phyloP scores from a whole-genome alignment of 2,329 filamentous ascomycete species.

The Neonectria coccinea region DNA sequence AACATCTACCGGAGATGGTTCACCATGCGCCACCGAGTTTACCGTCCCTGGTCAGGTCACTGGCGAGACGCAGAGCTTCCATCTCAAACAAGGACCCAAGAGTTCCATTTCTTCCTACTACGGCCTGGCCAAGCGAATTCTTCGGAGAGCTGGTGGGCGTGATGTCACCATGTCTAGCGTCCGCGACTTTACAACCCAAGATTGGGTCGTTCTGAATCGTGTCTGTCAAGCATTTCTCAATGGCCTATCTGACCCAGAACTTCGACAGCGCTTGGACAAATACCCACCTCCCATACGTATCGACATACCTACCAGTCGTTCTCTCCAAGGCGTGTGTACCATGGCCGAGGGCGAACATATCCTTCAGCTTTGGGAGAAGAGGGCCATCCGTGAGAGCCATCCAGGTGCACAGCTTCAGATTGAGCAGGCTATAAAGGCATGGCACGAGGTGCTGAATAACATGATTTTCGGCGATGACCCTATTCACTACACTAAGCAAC shows the following conservation, averaged over 20 bases:
- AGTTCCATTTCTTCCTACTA: slow-evolving; percentile 62
- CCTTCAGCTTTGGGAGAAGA: slow-evolving; percentile 54
- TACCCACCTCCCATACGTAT: slow-evolving; percentile 62
- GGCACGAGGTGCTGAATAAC: slow-evolving; percentile 59
- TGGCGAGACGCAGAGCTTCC: slow-evolving; percentile 39
- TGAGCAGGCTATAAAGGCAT: slow-evolving; percentile 55
- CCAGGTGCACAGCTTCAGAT: slow-evolving; percentile 44
- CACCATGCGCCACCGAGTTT: slow-evolving; percentile 33
- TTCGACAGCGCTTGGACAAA: slow-evolving; percentile 58
- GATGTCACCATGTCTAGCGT: slow-evolving; percentile 63
- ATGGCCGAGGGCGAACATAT: slow-evolving; percentile 69
- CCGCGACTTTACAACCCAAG: slow-evolving; percentile 55
- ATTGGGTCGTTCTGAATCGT: slow-evolving; percentile 63
- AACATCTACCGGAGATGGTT: slow-evolving; percentile 13
- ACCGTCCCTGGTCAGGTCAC: slow-evolving; percentile 35
- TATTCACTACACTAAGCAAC: slow-evolving; percentile 63
- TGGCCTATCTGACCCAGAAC: slow-evolving; percentile 61
- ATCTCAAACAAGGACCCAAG: slow-evolving; percentile 57
- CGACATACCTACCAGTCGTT: slow-evolving; percentile 53
- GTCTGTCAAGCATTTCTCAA: slow-evolving; percentile 66
- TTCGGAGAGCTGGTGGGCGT: slow-evolving; percentile 61
- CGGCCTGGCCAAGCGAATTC: slow-evolving; percentile 59
- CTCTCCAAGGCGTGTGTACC: slow-evolving; percentile 64
- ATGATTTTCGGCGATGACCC: slow-evolving; percentile 59
- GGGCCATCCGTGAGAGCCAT: slow-evolving; percentile 35